Percentiles rank a stretch among this genome's conserved stretches.
These are phyloP conservation scores for Candida sanyaensis DNA, from an alignment of 1,139 yeast species.

Conservation along the genomic window DNA sequence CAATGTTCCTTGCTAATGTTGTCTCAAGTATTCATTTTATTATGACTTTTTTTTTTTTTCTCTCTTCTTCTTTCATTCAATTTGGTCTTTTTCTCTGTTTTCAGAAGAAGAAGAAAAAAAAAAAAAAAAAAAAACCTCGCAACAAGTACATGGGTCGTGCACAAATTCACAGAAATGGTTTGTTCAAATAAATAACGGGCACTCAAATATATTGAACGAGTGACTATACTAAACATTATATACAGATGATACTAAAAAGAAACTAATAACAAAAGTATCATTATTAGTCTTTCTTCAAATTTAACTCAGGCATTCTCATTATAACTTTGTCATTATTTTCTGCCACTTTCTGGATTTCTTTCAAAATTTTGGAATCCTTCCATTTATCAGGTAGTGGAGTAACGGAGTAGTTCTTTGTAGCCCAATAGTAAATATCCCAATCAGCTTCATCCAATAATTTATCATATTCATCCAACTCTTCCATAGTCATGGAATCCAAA, in stretches of 20 bases:
- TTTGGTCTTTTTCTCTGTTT: no score
- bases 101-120: no score
- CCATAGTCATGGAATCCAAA: slow-evolving; percentile 57
- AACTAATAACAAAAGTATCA: neutral
- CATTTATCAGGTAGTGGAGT: slow-evolving; percentile 88
- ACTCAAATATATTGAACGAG: no score
- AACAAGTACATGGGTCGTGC: no score
- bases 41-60: no score
- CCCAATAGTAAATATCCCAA: slow-evolving; percentile 99
- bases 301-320: slow-evolving; percentile 79
- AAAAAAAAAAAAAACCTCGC: no score
- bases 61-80: no score
- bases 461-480: slow-evolving; percentile 84
- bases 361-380: slow-evolving; percentile 67
- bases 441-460: slow-evolving; percentile 85
- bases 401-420: slow-evolving; percentile 74
- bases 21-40: no score
- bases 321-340: slow-evolving; percentile 72
- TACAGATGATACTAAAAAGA: neutral
- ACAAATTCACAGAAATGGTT: no score
- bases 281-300: slow-evolving; percentile 8
- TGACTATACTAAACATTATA: neutral
- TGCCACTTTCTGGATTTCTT: slow-evolving; percentile 69
- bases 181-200: no score
- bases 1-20: no score